phyloP scores from a whole-genome alignment of 2,329 filamentous ascomycete species.

The Cryphonectria radicalis region DNA sequence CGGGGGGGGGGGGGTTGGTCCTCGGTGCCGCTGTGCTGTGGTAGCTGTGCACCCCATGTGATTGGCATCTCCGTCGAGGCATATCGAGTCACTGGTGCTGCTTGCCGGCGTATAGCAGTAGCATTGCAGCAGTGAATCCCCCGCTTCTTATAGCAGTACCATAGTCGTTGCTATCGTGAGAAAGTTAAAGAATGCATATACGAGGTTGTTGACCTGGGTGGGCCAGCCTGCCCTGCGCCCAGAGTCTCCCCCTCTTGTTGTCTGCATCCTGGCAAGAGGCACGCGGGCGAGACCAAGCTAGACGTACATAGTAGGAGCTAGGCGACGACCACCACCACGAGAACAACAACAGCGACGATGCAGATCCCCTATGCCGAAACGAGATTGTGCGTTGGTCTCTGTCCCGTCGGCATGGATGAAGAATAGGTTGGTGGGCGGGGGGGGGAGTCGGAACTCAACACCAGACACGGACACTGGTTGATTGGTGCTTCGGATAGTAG shows the following conservation, averaged over 20 bases:
- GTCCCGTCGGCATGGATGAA: neutral
- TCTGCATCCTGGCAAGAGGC: neutral
- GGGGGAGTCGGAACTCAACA: neutral
- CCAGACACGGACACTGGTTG: neutral
- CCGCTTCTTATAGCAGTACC: neutral
- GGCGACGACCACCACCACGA: neutral
- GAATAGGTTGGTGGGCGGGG: neutral
- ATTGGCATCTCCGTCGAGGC: neutral
- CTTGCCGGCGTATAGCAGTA: neutral
- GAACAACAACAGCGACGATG: neutral
- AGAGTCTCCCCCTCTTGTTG: neutral
- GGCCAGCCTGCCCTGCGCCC: neutral
- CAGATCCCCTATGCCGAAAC: neutral
- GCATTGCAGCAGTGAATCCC: slow-evolving; percentile 2
- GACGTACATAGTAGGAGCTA: neutral
- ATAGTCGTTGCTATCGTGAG: neutral
- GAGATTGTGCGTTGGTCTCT: neutral
- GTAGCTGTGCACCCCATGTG: neutral
- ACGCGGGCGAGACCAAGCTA: neutral
- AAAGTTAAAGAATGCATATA: neutral
- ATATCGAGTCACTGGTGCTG: neutral
- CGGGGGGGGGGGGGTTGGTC: too few species aligned
- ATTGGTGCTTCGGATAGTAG: neutral
- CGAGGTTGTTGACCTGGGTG: neutral
- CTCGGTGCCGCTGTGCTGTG: neutral